phyloP scores from a whole-genome alignment of 83 land plant genomes.

The Picea abies region DNA sequence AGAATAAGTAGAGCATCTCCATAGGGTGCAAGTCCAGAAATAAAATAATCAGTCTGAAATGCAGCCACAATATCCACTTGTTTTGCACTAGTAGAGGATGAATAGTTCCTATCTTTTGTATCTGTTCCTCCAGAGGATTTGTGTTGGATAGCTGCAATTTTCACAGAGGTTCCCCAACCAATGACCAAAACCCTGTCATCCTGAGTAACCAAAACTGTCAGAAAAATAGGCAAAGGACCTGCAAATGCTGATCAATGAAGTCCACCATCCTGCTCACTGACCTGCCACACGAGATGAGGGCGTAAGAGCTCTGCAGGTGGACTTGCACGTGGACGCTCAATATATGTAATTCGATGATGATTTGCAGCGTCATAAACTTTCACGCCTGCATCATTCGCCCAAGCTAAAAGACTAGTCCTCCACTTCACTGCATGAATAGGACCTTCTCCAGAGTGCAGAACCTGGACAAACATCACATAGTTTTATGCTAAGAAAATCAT shows the following conservation, averaged over 20 bases:
- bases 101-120: conserved; percentile 41
- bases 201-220: conserved; percentile 38
- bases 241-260: background rate
- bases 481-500: background rate
- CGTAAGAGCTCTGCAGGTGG: conserved; percentile 85
- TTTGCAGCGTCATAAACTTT: conserved; percentile 91
- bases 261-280: conserved; percentile 20
- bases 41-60: conserved; percentile 81
- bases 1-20: conserved; percentile 91
- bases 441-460: conserved; percentile 95
- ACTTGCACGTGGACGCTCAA: conserved; percentile 81
- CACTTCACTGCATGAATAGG: conserved; percentile 96
- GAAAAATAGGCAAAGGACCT: conserved; percentile 5
- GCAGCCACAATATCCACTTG: conserved; percentile 93
- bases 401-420: conserved; percentile 92
- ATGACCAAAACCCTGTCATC: conserved; percentile 90
- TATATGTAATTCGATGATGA: conserved; percentile 89
- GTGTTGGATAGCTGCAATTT: conserved; percentile 76
- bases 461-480: conserved; percentile 34
- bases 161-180: conserved; percentile 94
- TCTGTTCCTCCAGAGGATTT: conserved; percentile 41
- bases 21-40: conserved; percentile 96
- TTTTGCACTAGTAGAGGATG: conserved; percentile 57
- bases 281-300: conserved; percentile 99
- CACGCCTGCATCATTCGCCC: conserved; percentile 99